phyloP scores from a whole-genome alignment of 768 basidiomycete species.

The Lactarius vividus region DNA sequence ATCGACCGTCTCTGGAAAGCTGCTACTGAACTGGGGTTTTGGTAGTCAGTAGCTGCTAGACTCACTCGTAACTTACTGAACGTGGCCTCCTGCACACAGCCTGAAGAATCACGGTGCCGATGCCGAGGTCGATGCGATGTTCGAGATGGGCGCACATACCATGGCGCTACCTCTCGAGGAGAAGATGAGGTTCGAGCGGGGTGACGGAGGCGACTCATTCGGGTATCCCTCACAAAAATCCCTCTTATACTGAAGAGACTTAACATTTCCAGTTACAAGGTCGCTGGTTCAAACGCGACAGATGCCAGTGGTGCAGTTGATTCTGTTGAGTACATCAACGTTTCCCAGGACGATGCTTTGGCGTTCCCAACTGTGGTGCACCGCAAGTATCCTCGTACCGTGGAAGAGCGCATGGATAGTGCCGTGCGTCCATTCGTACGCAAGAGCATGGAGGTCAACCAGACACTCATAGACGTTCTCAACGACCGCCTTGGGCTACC shows the following conservation, averaged over 20 bases:
- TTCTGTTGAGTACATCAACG: conserved; percentile 29
- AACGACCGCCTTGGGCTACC: conserved; percentile 38
- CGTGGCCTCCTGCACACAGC: conserved; percentile 26
- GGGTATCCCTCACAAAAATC: background rate
- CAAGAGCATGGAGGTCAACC: conserved; percentile 34
- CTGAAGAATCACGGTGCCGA: conserved; percentile 45
- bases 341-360: conserved; percentile 34
- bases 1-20: conserved; percentile 46
- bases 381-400: conserved; percentile 36
- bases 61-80: background rate
- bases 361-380: conserved; percentile 34
- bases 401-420: conserved; percentile 33
- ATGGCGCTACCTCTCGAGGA: conserved; percentile 42
- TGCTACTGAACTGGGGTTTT: conserved; percentile 49
- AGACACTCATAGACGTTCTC: conserved; percentile 34
- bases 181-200: conserved; percentile 43
- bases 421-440: conserved; percentile 34
- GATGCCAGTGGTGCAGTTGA: conserved; percentile 30
- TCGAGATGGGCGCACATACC: conserved; percentile 39
- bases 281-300: conserved; percentile 29
- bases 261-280: conserved; percentile 17
- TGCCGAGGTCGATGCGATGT: conserved; percentile 37
- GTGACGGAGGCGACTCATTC: conserved; percentile 32
- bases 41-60: conserved; percentile 44
- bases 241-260: too few species aligned